These are phyloP conservation scores for Linum tenue DNA, from an alignment of 345 rosid species.

Conservation along the genomic window DNA sequence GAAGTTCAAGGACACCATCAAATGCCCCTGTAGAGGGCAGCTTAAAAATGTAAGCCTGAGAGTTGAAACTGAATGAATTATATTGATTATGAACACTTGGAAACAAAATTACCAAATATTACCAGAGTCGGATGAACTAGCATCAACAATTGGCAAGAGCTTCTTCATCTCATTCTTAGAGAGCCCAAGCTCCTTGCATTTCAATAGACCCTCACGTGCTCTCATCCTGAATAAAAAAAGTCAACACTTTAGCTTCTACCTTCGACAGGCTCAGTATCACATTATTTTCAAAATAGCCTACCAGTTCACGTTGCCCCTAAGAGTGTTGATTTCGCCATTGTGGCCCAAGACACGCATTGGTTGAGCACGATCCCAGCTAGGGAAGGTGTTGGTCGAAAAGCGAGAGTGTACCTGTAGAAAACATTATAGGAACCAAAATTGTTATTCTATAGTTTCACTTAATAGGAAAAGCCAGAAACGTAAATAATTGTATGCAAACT, in stretches of 20 bases:
- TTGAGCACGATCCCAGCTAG: conserved; percentile 99
- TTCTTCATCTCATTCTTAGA: conserved; percentile 84
- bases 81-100: neutral
- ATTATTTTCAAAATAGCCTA: conserved; percentile 15
- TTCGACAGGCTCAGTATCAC: neutral
- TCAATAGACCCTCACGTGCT: conserved; percentile 96
- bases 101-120: conserved; percentile 1
- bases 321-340: conserved; percentile 97
- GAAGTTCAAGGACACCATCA: conserved; percentile 99
- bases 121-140: conserved; percentile 99
- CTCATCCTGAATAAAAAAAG: conserved; percentile 62
- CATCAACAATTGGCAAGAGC: conserved; percentile 96
- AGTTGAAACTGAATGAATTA: neutral
- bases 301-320: conserved; percentile 98
- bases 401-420: conserved; percentile 81
- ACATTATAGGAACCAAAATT: conserved; percentile 15
- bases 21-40: conserved; percentile 56
- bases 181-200: conserved; percentile 93
- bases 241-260: neutral
- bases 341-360: conserved; percentile 99
- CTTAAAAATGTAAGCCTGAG: conserved; percentile 3
- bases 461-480: neutral
- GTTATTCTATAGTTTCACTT: conserved; percentile 13
- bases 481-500: neutral
- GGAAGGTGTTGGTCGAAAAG: conserved; percentile 96